Percentiles rank a stretch among this genome's conserved stretches.
Evolutionary conservation across 148 eudicot species (phyloP).

Genomic region (Vaccinium darrowii): DNA sequence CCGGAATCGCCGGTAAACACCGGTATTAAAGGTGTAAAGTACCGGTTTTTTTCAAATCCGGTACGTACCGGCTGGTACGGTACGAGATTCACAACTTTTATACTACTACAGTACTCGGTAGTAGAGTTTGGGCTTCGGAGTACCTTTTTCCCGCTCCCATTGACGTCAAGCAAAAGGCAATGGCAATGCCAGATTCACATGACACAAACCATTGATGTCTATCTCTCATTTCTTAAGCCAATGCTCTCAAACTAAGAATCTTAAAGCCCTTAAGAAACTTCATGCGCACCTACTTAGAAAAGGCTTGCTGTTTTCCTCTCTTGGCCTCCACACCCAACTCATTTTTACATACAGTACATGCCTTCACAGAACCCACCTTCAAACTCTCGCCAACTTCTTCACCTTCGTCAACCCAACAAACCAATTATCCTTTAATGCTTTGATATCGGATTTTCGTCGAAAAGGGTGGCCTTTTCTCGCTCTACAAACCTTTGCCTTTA

Average conservation of each 20-base stretch:
- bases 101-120: no score
- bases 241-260: slow-evolving; percentile 34
- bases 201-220: slow-evolving; percentile 15
- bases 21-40: no score
- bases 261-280: slow-evolving; percentile 36
- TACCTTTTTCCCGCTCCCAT: not conserved
- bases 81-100: no score
- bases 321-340: slow-evolving; percentile 42
- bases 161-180: not conserved
- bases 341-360: slow-evolving; percentile 39
- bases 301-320: slow-evolving; percentile 38
- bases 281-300: slow-evolving; percentile 47
- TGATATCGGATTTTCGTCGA: slow-evolving; percentile 47
- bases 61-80: no score
- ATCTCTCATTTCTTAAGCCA: slow-evolving; percentile 25
- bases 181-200: not conserved
- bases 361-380: slow-evolving; percentile 20
- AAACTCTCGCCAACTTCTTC: slow-evolving; percentile 40
- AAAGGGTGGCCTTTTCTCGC: slow-evolving; percentile 41
- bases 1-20: no score
- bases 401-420: slow-evolving; percentile 32
- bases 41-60: no score
- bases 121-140: no score
- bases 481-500: slow-evolving; percentile 40
- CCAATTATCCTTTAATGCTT: slow-evolving; percentile 50